Percentiles rank a stretch among this genome's conserved stretches.
Evolutionary conservation across 495 filamentous ascomycete species (phyloP).

Genomic region (Aspergillus diversus): DNA sequence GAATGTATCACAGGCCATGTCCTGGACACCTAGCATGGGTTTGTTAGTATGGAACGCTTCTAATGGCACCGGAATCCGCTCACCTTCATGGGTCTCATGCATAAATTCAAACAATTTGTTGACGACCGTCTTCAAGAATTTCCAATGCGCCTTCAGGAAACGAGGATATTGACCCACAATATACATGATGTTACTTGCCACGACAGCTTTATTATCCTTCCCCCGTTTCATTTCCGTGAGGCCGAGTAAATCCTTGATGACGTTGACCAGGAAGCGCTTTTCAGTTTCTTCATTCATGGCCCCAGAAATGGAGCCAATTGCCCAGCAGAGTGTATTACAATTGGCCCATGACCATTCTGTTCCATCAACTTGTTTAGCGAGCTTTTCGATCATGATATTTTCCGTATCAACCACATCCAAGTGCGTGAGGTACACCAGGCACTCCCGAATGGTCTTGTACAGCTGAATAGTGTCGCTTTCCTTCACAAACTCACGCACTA

Average conservation of each 20-base stretch:
- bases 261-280: constrained; percentile 96
- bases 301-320: constrained; percentile 96
- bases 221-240: constrained; percentile 98
- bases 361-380: constrained; percentile 91
- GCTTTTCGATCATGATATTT: constrained; percentile 98
- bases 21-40: constrained; percentile 77
- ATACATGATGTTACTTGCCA: constrained; percentile 99
- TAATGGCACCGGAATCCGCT: constrained; percentile 26
- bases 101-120: constrained; percentile 99
- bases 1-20: constrained; percentile 99
- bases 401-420: constrained; percentile 97
- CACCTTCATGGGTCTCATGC: constrained; percentile 98
- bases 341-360: constrained; percentile 98
- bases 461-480: constrained; percentile 98
- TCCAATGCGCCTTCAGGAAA: constrained; percentile 99
- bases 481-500: constrained; percentile 98
- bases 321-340: constrained; percentile 99
- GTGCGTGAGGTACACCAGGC: constrained; percentile 96
- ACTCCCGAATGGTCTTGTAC: constrained; percentile 98
- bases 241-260: constrained; percentile 98
- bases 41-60: constrained; percentile 33
- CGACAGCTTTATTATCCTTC: constrained; percentile 99
- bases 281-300: constrained; percentile 99
- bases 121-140: constrained; percentile 99
- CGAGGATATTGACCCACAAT: constrained; percentile 98